phyloP scores from a whole-genome alignment of 2,329 filamentous ascomycete genomes.

The Zasmidium citrigriseum region DNA sequence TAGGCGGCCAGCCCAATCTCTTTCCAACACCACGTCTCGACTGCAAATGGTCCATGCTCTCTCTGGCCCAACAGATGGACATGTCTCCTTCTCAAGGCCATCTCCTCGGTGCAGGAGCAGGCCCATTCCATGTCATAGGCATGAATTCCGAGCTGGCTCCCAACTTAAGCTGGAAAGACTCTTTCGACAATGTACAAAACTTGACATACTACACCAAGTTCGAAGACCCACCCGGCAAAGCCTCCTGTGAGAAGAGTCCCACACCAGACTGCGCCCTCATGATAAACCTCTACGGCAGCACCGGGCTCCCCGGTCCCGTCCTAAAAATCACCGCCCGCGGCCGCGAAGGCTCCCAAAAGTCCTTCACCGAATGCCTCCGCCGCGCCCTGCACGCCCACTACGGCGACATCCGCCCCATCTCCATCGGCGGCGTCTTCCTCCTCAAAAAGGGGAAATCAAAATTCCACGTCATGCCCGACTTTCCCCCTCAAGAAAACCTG shows the following conservation, averaged over 20 bases:
- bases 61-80: slow-evolving; percentile 29
- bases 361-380: slow-evolving; percentile 32
- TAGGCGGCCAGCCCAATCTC: slow-evolving; percentile 34
- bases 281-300: slow-evolving; percentile 33
- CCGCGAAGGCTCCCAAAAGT: slow-evolving; percentile 25
- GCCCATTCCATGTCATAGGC: slow-evolving; percentile 30
- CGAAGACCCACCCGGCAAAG: slow-evolving; percentile 40
- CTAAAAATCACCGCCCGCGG: slow-evolving; percentile 31
- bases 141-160: slow-evolving; percentile 32
- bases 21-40: slow-evolving; percentile 31
- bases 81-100: slow-evolving; percentile 25
- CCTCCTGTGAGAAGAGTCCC: slow-evolving; percentile 21
- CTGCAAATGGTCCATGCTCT: slow-evolving; percentile 31
- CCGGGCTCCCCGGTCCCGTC: slow-evolving; percentile 26
- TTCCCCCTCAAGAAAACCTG: slow-evolving; percentile 24
- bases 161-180: slow-evolving; percentile 29
- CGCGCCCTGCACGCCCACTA: slow-evolving; percentile 22
- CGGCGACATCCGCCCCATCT: slow-evolving; percentile 25
- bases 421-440: slow-evolving; percentile 31
- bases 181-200: slow-evolving; percentile 26
- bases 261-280: slow-evolving; percentile 33
- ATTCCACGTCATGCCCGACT: slow-evolving; percentile 36
- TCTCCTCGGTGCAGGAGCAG: slow-evolving; percentile 32
- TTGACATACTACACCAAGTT: slow-evolving; percentile 39
- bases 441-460: slow-evolving; percentile 29